Evolutionary conservation across 768 basidiomycete species (phyloP), one percentile per base, ranked within the genome.

Genomic region (Tubosaeta sp.): DNA sequence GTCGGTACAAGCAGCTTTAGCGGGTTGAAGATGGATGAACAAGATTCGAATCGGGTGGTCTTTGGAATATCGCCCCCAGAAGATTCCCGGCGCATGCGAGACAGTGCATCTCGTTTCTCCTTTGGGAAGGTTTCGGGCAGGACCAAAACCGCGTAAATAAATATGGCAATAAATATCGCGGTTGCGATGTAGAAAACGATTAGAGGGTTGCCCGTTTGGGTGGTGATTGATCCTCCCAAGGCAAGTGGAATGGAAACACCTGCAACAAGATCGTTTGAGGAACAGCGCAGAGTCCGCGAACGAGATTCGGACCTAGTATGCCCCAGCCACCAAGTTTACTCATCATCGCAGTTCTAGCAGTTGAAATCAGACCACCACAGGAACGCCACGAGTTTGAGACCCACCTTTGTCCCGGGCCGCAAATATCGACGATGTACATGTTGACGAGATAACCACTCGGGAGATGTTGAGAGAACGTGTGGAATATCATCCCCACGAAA

Each of bases 101-200:
- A 58, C 1, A 66, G 44, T 24, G 54, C 54, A 0, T 56, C 55
- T 18, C 62, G 55, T 24, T 61, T 65, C 12, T 59, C 54, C 30
- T 67, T 46, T 0, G 63, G 55, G 19, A 71, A 64, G 11, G 69
- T 62, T 51, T 71, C 69, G 1, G 69, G 68, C 3, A 70, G 58
- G 21, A 67, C 16, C 11, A 47, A 44, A n/a, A 45, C 25, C 1
- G 61, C 50, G 35, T 67, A 70, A 11, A 69, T 16, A 29, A 67
- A 49, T 16, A 41, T 48, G 4, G 35, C 16, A 7, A 39, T 35
- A 35, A 59, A 57, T n/a, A 69, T 42, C 1, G 41, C 48, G 1
- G 44, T 44, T 7, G 59, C 54, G 6, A 58, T 31, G 25, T 60
- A 53, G 36, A 60, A 67, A 10, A 71, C 68, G 0, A 59, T 52